Evolutionary conservation across 495 filamentous ascomycete genomes (phyloP).

Genomic region (Terfezia claveryi): DNA sequence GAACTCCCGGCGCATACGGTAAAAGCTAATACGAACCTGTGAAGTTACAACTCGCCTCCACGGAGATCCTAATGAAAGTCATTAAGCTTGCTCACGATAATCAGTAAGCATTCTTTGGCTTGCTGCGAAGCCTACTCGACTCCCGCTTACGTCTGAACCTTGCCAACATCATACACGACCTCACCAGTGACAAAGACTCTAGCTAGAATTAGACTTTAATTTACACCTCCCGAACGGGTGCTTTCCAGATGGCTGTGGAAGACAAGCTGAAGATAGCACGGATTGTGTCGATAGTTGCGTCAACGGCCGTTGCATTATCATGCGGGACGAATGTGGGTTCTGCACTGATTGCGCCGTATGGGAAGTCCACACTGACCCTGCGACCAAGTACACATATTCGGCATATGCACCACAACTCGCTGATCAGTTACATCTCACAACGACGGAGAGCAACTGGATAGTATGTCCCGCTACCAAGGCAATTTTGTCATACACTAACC

Average conservation of each 20-base stretch:
- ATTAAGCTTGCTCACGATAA: too few species aligned
- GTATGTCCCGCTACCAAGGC: conserved; percentile 26
- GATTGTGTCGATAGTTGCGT: conserved; percentile 30
- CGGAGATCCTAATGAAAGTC: too few species aligned
- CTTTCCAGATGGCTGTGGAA: conserved; percentile 1
- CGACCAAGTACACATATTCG: conserved; percentile 75
- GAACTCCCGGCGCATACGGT: too few species aligned
- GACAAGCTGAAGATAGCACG: conserved; percentile 10
- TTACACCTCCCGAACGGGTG: background rate
- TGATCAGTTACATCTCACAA: conserved; percentile 58
- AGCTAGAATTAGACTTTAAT: background rate
- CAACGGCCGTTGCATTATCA: conserved; percentile 63
- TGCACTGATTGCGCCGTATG: conserved; percentile 1
- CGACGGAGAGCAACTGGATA: conserved; percentile 79
- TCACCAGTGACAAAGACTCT: background rate
- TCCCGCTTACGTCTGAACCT: too few species aligned
- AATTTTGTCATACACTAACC: conserved; percentile 5
- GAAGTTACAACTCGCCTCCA: too few species aligned
- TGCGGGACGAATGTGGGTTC: conserved; percentile 74
- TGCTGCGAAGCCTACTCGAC: too few species aligned
- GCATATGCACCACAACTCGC: conserved; percentile 96
- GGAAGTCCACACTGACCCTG: conserved; percentile 5
- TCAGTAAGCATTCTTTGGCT: too few species aligned
- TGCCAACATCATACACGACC: too few species aligned
- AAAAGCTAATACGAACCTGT: too few species aligned